Evolutionary conservation across 2,329 filamentous ascomycete species (phyloP).

Genomic region (Microcyclosporella mali): DNA sequence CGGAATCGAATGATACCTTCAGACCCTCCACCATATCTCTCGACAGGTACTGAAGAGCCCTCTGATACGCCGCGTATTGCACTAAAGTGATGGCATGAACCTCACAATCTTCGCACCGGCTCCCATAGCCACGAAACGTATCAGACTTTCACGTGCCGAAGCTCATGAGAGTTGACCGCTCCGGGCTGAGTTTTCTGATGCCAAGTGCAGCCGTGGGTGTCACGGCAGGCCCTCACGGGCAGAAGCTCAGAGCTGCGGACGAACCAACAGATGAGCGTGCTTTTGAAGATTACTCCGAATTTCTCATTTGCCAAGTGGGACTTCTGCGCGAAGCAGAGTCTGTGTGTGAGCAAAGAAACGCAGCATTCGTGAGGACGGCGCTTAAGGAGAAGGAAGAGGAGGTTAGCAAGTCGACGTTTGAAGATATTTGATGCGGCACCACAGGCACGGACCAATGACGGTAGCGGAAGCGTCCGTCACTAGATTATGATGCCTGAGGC

Average conservation of each 20-base stretch:
- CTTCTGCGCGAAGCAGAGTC: conserved; percentile 30
- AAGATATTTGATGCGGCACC: not conserved
- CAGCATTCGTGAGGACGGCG: conserved; percentile 84
- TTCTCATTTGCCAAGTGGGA: conserved; percentile 74
- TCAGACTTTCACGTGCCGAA: not conserved
- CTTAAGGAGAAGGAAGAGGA: conserved; percentile 46
- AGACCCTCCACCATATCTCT: conserved; percentile 30
- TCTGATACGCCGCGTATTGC: conserved; percentile 82
- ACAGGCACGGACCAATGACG: not conserved
- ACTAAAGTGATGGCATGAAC: conserved; percentile 64
- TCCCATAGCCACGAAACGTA: conserved; percentile 61
- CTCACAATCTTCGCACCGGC: conserved; percentile 89
- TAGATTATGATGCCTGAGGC: too few relatives aligned
- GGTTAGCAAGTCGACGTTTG: conserved; percentile 7
- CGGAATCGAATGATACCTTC: conserved; percentile 78
- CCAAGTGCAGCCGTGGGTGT: conserved; percentile 73
- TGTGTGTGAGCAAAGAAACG: conserved; percentile 91
- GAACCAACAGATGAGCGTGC: conserved; percentile 20
- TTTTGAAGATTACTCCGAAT: conserved; percentile 94
- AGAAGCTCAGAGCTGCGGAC: conserved; percentile 45
- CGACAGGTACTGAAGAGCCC: conserved; percentile 8
- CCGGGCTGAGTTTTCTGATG: conserved; percentile 78
- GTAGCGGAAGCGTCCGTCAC: too few relatives aligned
- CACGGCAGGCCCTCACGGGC: conserved; percentile 84
- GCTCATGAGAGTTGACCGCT: not conserved